A percentile compares a stretch with the other conserved stretches of the same genome.
phyloP scores from a whole-genome alignment of 2,329 filamentous ascomycete genomes.

The Penicillium hordei region DNA sequence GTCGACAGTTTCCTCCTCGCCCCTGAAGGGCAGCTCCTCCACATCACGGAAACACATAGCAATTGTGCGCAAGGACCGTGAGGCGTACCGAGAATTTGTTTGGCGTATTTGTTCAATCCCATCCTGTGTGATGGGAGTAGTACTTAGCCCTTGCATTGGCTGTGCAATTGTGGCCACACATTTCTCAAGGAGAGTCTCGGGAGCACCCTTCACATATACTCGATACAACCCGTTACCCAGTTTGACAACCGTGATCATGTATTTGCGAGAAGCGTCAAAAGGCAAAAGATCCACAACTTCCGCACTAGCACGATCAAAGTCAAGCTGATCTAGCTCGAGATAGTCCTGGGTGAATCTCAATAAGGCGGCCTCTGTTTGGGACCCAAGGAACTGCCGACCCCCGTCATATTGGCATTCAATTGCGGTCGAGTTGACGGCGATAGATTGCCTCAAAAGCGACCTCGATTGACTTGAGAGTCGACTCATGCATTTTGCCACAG shows the following conservation, averaged over 20 bases:
- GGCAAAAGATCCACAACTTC: constrained; percentile 66
- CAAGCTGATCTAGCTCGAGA: constrained; percentile 61
- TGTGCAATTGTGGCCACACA: constrained; percentile 28
- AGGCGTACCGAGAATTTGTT: constrained; percentile 39
- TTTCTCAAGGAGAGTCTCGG: constrained; percentile 41
- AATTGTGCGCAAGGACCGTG: constrained; percentile 68
- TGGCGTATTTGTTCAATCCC: constrained; percentile 20
- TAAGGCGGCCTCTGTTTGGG: constrained; percentile 71
- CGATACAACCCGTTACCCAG: constrained; percentile 37
- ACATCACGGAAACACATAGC: constrained; percentile 71
- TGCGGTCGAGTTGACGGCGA: constrained; percentile 59
- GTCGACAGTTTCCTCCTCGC: background rate
- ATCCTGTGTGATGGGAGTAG: constrained; percentile 6
- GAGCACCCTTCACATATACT: constrained; percentile 46
- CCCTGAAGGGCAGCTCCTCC: constrained; percentile 55
- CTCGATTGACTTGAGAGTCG: background rate
- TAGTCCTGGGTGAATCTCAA: constrained; percentile 64
- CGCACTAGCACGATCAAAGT: constrained; percentile 59
- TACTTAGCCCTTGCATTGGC: background rate
- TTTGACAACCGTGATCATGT: constrained; percentile 48
- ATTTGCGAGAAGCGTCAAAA: constrained; percentile 72
- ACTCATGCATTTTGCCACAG: background rate
- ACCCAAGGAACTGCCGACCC: constrained; percentile 64
- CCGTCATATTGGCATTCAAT: constrained; percentile 70
- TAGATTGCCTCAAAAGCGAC: constrained; percentile 33